Evolutionary conservation across 2,329 filamentous ascomycete species (phyloP).

Genomic region (Aspergillus ibericus): DNA sequence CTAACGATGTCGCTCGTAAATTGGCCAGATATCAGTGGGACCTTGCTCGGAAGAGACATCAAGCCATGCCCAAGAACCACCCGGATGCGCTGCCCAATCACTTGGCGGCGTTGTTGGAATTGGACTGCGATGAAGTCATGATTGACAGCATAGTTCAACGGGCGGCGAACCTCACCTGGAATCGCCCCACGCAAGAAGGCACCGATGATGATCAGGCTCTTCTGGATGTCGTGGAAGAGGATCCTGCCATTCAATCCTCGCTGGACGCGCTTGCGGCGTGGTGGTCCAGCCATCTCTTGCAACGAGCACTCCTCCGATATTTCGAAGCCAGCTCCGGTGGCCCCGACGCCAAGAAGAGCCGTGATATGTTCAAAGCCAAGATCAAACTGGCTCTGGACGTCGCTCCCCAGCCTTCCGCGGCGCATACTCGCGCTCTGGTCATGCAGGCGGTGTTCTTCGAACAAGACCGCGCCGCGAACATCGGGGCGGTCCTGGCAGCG

Average conservation of each 20-base stretch:
- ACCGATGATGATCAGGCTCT: conserved; percentile 64
- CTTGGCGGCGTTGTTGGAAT: conserved; percentile 71
- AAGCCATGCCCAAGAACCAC: conserved; percentile 49
- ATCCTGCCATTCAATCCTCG: conserved; percentile 79
- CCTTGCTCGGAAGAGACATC: conserved; percentile 66
- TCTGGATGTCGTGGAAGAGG: conserved; percentile 81
- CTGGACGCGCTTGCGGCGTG: conserved; percentile 89
- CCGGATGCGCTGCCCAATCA: conserved; percentile 74
- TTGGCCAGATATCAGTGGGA: conserved; percentile 79
- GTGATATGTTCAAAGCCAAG: conserved; percentile 49
- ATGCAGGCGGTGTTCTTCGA: conserved; percentile 61
- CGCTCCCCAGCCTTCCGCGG: conserved; percentile 76
- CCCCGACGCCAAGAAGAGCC: conserved; percentile 41
- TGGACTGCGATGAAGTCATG: conserved; percentile 80
- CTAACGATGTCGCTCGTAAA: conserved; percentile 70
- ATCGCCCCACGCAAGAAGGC: conserved; percentile 70
- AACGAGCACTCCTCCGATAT: conserved; percentile 65
- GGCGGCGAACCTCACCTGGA: conserved; percentile 87
- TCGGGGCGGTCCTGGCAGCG: conserved; percentile 55
- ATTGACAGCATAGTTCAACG: conserved; percentile 75
- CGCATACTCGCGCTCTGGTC: conserved; percentile 59
- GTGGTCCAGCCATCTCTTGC: conserved; percentile 76
- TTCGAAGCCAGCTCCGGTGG: conserved; percentile 57
- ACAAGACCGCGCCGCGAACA: conserved; percentile 51
- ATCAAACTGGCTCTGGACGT: conserved; percentile 69